Evolutionary conservation across 2,329 filamentous ascomycete species (phyloP).

Genomic region (Colletotrichum sp.): DNA sequence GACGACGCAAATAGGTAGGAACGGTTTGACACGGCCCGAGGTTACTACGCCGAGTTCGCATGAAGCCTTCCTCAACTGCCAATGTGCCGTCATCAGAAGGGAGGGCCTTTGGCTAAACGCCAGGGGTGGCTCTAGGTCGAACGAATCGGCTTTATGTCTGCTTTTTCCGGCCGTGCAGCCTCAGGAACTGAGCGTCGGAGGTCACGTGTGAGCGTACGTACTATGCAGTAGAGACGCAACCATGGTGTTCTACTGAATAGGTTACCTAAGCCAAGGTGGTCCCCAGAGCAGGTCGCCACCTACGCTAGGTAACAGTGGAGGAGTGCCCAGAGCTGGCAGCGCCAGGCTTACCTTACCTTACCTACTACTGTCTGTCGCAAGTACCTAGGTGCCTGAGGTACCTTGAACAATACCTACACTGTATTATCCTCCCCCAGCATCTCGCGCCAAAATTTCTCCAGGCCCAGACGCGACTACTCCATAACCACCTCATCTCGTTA

Average conservation of each 20-base stretch:
- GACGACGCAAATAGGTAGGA: not conserved
- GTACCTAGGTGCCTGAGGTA: not conserved
- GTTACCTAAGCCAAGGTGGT: not conserved
- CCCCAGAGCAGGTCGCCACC: not conserved
- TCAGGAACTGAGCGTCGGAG: not conserved
- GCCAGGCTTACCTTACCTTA: not conserved
- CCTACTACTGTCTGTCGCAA: not conserved
- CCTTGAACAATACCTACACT: not conserved
- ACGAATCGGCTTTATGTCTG: not conserved
- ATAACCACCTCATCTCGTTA: constrained; percentile 13
- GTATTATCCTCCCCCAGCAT: not conserved
- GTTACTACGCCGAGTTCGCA: constrained; percentile 23
- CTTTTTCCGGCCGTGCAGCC: not conserved
- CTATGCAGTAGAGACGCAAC: not conserved
- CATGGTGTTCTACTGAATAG: not conserved
- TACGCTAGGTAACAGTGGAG: not conserved
- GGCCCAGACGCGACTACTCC: constrained; percentile 30
- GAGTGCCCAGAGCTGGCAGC: not conserved
- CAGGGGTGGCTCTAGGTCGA: not conserved
- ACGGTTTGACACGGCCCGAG: constrained; percentile 45
- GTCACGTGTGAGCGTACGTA: not conserved
- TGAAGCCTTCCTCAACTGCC: constrained; percentile 6
- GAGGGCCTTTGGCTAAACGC: not conserved
- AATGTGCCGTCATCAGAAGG: constrained; percentile 12
- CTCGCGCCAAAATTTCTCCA: constrained; percentile 45